Evolutionary conservation across 495 filamentous ascomycete genomes (phyloP), one percentile per base, ranked within the genome.

Genomic region (Penicillium salamii): DNA sequence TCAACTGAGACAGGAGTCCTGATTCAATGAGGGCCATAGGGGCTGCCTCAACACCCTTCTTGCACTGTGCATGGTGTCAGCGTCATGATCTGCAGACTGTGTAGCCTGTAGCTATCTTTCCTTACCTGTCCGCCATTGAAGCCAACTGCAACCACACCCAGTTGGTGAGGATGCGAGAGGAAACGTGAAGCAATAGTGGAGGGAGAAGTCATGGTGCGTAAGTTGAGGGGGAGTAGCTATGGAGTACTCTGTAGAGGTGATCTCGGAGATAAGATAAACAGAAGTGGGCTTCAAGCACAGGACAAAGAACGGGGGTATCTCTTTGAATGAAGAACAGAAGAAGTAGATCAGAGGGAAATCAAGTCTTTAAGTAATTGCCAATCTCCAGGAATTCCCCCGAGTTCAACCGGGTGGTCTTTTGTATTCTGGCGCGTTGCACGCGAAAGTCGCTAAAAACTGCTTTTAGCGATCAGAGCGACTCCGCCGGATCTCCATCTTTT

Each of bases 61-160:
- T 96, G 73, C 85, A 83, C 90, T 97, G 63, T 28, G 31, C 3
- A 12, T 1, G 15, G 21, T 19, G 34, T 60, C 40, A 54, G 46
- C 18, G 20, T n/a, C 20, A n/a, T 23, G n/a, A n/a, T n/a, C n/a
- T n/a, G n/a, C 40, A 52, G 60, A 51, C 38, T 34, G 28, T 34
- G 33, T 33, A 32, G 15, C 15, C 39, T 38, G 23, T 29, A 9
- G 47, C 18, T 28, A n/a, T n/a, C n/a, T 12, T 43, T 35, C 54
- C 74, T 57, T 81, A 92, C 91, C 80, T 98, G 93, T 42, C 93
- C 93, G 58, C 95, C 93, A 46, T 91, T 95, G 78, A 98, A 98
- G 50, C 92, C 92, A 15, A 97, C 93, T 21, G 92, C 91, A 32
- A 97, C 89, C 42, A 98, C 79, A 48, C 93, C 93, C 46, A 98